Conservation (phyloP, 139 green algal genomes). For the Pleodorina starrii region DNA sequence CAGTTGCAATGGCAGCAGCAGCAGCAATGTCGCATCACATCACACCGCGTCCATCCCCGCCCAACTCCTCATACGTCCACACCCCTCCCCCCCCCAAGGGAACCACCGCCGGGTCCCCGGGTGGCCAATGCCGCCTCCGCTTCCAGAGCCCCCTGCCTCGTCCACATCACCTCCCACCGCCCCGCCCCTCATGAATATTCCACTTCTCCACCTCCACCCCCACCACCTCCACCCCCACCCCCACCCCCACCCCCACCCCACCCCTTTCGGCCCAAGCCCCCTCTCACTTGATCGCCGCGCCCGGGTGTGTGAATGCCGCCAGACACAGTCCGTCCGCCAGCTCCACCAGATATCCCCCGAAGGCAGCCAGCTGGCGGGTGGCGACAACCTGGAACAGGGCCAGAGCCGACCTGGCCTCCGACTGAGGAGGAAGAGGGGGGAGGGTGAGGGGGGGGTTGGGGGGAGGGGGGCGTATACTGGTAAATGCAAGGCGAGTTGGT, state of each 20-base stretch:
- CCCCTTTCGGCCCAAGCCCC: no score
- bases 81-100: background rate
- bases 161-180: background rate
- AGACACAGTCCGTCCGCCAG: slow-evolving; percentile 37
- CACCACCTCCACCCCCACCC: no score
- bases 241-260: background rate
- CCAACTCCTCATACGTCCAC: no score
- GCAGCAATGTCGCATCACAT: no score
- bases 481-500: background rate
- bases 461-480: background rate
- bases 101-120: no score
- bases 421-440: background rate
- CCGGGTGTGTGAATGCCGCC: slow-evolving; percentile 37
- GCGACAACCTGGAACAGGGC: background rate
- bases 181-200: no score
- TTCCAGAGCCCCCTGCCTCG: no score
- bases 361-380: background rate
- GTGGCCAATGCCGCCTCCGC: no score
- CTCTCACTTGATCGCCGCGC: slow-evolving; percentile 5
- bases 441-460: background rate
- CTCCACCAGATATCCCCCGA: slow-evolving; percentile 54
- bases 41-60: no score
- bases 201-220: background rate
- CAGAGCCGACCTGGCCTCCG: slow-evolving; percentile 10
- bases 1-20: no score